phyloP scores from a whole-genome alignment of 495 filamentous ascomycete genomes.

The Penicillium macrosclerotiorum region DNA sequence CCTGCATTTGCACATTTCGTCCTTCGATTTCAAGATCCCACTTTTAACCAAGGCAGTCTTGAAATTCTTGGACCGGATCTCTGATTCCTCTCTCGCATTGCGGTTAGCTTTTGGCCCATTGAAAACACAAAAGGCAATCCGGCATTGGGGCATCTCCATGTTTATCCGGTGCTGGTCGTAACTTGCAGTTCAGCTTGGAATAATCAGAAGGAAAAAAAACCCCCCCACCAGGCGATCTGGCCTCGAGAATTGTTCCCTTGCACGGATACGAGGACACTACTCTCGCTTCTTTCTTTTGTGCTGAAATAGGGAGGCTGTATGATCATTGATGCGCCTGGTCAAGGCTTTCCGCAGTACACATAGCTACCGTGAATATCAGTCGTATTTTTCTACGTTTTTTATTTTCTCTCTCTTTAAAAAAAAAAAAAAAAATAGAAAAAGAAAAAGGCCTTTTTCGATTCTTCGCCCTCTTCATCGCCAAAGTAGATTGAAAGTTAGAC shows the following conservation, averaged over 20 bases:
- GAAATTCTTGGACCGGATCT: not conserved
- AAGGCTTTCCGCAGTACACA: slow-evolving; percentile 22
- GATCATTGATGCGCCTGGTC: slow-evolving; percentile 12
- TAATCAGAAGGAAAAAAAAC: too few species aligned
- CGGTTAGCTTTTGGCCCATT: slow-evolving; percentile 1
- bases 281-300: too few species aligned
- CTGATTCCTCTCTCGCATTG: slow-evolving; percentile 4
- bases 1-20: slow-evolving; percentile 6
- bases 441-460: too few species aligned
- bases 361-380: slow-evolving; percentile 14
- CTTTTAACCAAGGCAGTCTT: not conserved
- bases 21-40: too few species aligned
- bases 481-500: too few species aligned
- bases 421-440: too few species aligned
- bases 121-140: too few species aligned
- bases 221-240: too few species aligned
- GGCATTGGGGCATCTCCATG: slow-evolving; percentile 17
- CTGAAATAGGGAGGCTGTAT: slow-evolving; percentile 14
- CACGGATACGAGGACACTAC: too few species aligned
- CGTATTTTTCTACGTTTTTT: not conserved
- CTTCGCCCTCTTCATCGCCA: too few species aligned
- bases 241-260: too few species aligned
- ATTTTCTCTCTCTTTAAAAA: not conserved
- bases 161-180: slow-evolving; percentile 17
- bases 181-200: slow-evolving; percentile 13